phyloP scores from a whole-genome alignment of 2,329 filamentous ascomycete genomes.

The Xylaria sp. region DNA sequence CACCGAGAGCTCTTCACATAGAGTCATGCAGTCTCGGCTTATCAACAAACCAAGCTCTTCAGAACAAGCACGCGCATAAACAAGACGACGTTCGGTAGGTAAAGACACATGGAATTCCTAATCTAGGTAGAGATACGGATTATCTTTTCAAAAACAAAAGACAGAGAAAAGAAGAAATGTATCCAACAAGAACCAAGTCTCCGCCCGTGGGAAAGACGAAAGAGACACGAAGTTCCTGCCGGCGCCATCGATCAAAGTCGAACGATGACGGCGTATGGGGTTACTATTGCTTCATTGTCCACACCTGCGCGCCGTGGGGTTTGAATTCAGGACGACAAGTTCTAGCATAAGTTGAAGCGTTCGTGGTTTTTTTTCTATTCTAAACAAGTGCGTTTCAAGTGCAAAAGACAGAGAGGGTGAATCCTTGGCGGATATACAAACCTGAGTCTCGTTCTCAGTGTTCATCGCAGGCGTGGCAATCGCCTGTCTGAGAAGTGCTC shows the following conservation, averaged over 20 bases:
- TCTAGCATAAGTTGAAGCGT: constrained; percentile 61
- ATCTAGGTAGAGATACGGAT: background rate
- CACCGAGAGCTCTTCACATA: background rate
- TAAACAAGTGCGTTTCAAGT: too few species aligned
- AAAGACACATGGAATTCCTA: background rate
- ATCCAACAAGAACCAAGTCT: constrained; percentile 30
- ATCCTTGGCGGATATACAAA: background rate
- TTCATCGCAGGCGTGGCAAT: background rate
- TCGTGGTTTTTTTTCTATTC: background rate
- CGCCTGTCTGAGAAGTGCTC: background rate
- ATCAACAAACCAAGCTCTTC: background rate
- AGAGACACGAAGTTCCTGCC: constrained; percentile 17
- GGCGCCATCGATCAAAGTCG: constrained; percentile 21
- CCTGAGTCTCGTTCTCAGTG: background rate
- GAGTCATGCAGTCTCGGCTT: background rate
- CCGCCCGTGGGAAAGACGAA: constrained; percentile 21
- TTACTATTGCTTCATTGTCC: constrained; percentile 62
- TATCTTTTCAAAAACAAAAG: background rate
- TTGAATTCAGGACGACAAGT: constrained; percentile 52
- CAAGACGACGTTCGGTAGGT: background rate
- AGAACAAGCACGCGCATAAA: background rate
- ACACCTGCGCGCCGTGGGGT: constrained; percentile 56
- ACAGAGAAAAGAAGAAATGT: constrained; percentile 18
- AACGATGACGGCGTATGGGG: constrained; percentile 35
- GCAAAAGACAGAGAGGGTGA: too few species aligned